Evolutionary conservation across 2,329 filamentous ascomycete genomes (phyloP), one percentile per base, ranked within the genome.

Genomic region (Davidsoniella eucalypti): DNA sequence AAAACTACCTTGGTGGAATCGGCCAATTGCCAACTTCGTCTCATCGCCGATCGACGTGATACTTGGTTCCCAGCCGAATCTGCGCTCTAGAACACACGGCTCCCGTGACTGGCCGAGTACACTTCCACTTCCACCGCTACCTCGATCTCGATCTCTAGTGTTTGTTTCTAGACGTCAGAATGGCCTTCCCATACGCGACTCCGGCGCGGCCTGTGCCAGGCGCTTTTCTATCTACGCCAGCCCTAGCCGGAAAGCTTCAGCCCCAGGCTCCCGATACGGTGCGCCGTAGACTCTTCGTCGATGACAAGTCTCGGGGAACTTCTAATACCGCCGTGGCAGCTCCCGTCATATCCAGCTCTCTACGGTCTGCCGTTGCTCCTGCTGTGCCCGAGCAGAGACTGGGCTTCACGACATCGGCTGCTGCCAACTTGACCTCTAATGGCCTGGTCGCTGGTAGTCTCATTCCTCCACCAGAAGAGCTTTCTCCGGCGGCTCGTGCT

Each of bases 401-500:
- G 5, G 41, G 51, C 33, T 53, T 53, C 17, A 53, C 51, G 16
- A 37, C 25, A 6, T 45, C 51, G 2, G 29, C 51, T n/a, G 42
- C 47, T 17, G 38, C 47, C 12, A 52, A 48, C 10, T 12, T 52
- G 17, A 52, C 44, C 5, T 36, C 42, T 8, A 42, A 50, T 43
- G 51, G 47, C 6, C 18, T 55, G 10, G 51, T 50, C 14, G 52
- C 48, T 17, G 47, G 47, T 21, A 50, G 40, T 25, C 40, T 52
- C 1, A 42, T 54, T 10, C 50, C 54, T 3, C 36, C 49, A 53
- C 62, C 60, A 9, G 66, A 69, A 41, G 63, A 66, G 52, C 61
- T 83, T 44, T 78, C 77, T 42, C 83, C 84, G 0, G 75, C 94
- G 53, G 75, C 84, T 57, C 84, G 86, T 64, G 92, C 87, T 17